Evolutionary conservation across 176 grass and related monocot species (phyloP).

Genomic region (Poa annua): DNA sequence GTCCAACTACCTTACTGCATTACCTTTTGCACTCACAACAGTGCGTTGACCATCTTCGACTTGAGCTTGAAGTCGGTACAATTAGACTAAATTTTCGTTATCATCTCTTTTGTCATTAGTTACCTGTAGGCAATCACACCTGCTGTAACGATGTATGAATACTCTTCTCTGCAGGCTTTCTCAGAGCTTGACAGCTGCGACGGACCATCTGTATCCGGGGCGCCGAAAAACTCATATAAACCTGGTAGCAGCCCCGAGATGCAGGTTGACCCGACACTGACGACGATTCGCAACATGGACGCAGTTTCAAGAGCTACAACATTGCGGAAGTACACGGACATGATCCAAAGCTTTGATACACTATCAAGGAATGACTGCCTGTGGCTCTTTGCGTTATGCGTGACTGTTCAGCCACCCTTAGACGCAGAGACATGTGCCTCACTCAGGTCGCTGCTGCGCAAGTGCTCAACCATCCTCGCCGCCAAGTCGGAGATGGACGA

Average conservation of each 20-base stretch:
- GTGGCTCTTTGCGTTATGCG: constrained; percentile 79
- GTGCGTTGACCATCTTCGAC: neutral
- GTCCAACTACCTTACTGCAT: neutral
- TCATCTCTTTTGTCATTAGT: neutral
- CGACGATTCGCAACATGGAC: constrained; percentile 63
- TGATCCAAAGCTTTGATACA: constrained; percentile 57
- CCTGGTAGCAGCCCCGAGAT: constrained; percentile 35
- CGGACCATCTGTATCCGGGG: constrained; percentile 9
- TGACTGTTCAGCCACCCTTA: constrained; percentile 59
- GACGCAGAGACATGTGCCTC: constrained; percentile 67
- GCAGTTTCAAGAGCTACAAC: constrained; percentile 63
- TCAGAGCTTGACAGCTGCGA: constrained; percentile 48
- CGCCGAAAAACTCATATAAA: constrained; percentile 21
- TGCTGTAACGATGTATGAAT: neutral
- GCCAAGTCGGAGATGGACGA: constrained; percentile 60
- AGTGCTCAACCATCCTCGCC: constrained; percentile 57
- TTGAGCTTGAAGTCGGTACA: neutral
- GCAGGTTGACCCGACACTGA: constrained; percentile 52
- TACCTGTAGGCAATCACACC: neutral
- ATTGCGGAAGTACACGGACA: constrained; percentile 61
- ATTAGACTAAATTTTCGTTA: neutral
- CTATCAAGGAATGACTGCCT: constrained; percentile 80
- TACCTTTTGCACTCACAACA: neutral
- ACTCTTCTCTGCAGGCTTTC: constrained; percentile 51
- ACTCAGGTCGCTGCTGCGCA: constrained; percentile 70